Conservation (phyloP, 2,329 filamentous ascomycete genomes). For the Madurella fahalii region DNA sequence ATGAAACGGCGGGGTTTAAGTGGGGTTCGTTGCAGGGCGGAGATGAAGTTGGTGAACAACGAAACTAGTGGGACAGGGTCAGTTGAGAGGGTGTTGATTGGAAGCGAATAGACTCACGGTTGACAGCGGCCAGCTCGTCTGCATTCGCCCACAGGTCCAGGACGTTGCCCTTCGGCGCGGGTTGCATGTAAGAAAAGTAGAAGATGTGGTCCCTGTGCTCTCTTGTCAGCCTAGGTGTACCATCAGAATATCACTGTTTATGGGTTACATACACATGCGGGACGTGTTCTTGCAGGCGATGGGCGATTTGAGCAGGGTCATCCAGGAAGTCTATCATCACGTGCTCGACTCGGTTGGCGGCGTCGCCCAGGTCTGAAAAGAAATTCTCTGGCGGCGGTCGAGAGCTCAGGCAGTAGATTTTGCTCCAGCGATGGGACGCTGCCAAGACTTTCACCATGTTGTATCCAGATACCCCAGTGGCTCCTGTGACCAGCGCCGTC, state of each 20-base stretch:
- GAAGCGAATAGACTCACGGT: conserved; percentile 24
- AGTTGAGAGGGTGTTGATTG: not conserved
- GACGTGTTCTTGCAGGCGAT: not conserved
- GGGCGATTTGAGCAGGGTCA: conserved; percentile 29
- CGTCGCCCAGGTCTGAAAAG: conserved; percentile 27
- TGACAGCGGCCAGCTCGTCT: conserved; percentile 46
- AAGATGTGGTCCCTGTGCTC: conserved; percentile 40
- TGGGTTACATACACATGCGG: conserved; percentile 11
- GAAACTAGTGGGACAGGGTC: conserved; percentile 7
- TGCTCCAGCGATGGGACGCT: conserved; percentile 44
- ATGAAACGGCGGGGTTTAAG: conserved; percentile 41
- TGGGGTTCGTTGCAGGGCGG: conserved; percentile 33
- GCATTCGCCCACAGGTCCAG: conserved; percentile 44
- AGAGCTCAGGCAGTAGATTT: conserved; percentile 46
- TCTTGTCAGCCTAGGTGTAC: not conserved
- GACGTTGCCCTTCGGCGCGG: conserved; percentile 40
- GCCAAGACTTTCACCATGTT: conserved; percentile 47
- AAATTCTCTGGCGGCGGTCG: conserved; percentile 38
- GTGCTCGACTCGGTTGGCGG: conserved; percentile 36
- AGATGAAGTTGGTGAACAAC: conserved; percentile 46
- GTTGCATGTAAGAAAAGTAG: conserved; percentile 54
- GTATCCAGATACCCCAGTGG: conserved; percentile 51
- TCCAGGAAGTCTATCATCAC: conserved; percentile 36
- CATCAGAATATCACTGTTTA: not conserved
- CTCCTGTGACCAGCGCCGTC: conserved; percentile 50